phyloP scores from a whole-genome alignment of 345 rosid species.

The Rhizophora apiculata region DNA sequence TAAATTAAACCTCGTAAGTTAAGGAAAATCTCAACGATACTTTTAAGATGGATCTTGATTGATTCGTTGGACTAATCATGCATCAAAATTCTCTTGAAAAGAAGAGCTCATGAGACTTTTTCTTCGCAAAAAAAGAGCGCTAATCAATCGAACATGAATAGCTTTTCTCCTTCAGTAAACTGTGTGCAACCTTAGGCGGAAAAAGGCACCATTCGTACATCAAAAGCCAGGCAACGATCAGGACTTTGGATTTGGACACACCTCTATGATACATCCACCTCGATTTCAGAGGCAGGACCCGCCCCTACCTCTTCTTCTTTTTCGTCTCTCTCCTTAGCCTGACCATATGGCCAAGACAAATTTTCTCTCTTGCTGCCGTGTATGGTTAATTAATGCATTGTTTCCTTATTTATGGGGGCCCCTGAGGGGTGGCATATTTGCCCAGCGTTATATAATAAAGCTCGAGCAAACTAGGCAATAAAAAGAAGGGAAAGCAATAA shows the following conservation, averaged over 20 bases:
- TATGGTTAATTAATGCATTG: background rate
- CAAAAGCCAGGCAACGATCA: conserved; percentile 22
- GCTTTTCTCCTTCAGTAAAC: conserved; percentile 21
- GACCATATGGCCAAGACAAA: conserved; percentile 12
- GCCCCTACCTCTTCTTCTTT: background rate
- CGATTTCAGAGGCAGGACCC: conserved; percentile 31
- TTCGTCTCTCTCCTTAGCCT: background rate
- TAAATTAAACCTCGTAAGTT: background rate
- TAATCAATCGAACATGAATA: conserved; percentile 22
- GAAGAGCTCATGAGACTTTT: conserved; percentile 29
- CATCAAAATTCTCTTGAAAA: conserved; percentile 29
- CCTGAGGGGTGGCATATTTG: conserved; percentile 6
- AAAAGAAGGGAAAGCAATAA: conserved; percentile 22
- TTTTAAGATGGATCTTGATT: conserved; percentile 7
- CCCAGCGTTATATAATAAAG: conserved; percentile 11
- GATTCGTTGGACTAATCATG: conserved; percentile 18
- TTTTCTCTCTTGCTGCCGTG: conserved; percentile 5
- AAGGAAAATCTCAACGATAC: conserved; percentile 9
- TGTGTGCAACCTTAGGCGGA: conserved; percentile 25
- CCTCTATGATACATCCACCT: conserved; percentile 31
- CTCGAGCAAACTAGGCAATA: conserved; percentile 12
- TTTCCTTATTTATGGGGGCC: conserved; percentile 8
- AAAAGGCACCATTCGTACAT: conserved; percentile 15
- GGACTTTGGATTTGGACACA: conserved; percentile 25
- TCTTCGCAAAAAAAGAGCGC: conserved; percentile 17